These are phyloP conservation scores for Calocybe gambosa DNA, from an alignment of 1,284 basidiomycete species.

Conservation along the genomic window DNA sequence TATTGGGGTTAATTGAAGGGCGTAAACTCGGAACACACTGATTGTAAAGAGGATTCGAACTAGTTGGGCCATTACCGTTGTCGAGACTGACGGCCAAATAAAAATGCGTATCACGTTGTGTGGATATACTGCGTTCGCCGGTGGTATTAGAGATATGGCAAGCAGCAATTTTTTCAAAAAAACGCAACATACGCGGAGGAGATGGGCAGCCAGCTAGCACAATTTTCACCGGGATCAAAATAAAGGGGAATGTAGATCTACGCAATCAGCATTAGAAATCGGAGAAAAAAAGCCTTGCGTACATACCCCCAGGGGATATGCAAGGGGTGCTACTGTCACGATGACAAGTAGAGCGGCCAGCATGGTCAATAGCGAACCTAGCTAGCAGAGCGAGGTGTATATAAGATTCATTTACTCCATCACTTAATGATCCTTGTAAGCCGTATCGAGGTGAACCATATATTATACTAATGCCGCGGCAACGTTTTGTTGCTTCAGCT, in stretches of 20 bases:
- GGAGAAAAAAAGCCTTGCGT: background rate
- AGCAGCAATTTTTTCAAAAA: background rate
- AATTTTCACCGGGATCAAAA: conserved; percentile 4
- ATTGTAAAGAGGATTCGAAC: conserved; percentile 6
- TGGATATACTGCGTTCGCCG: background rate
- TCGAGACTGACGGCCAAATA: conserved; percentile 8
- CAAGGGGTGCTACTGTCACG: background rate
- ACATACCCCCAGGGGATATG: conserved; percentile 7
- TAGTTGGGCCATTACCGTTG: conserved; percentile 1
- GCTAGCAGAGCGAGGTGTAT: too few species aligned
- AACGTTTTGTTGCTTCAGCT: too few species aligned
- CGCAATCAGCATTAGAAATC: background rate
- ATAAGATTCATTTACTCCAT: too few species aligned
- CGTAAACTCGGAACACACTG: conserved; percentile 8
- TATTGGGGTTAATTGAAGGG: conserved; percentile 7
- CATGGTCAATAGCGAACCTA: background rate
- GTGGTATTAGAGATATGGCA: background rate
- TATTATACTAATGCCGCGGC: too few species aligned
- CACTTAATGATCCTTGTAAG: too few species aligned
- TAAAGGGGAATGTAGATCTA: conserved; percentile 7
- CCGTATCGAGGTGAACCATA: too few species aligned
- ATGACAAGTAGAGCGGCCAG: background rate
- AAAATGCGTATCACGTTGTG: conserved; percentile 3
- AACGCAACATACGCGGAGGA: conserved; percentile 5
- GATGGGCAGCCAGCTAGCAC: conserved; percentile 3